phyloP scores from a whole-genome alignment of 192 early-diverging fungal genomes.

The Coemansia sp. region DNA sequence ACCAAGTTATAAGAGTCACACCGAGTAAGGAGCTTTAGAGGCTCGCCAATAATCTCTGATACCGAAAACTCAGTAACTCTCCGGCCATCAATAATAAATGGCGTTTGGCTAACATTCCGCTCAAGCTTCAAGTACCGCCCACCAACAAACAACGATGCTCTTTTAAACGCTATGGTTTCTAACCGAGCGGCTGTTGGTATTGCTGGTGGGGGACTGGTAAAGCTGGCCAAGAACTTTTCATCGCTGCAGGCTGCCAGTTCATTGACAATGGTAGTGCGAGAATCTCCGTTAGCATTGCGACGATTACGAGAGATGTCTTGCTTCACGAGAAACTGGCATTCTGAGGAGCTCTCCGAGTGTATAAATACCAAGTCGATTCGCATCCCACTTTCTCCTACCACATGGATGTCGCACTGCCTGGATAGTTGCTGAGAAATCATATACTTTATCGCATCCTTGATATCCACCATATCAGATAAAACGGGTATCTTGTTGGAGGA shows the following conservation, averaged over 20 bases:
- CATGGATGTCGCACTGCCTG: background rate
- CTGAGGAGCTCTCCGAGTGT: conserved; percentile 19
- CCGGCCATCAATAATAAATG: conserved; percentile 71
- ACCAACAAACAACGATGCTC: conserved; percentile 61
- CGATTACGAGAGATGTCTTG: background rate
- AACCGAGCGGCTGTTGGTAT: conserved; percentile 24
- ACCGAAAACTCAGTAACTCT: conserved; percentile 73
- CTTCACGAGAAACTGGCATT: conserved; percentile 33
- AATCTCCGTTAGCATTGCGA: conserved; percentile 6
- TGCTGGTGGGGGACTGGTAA: conserved; percentile 31
- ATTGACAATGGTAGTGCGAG: conserved; percentile 3
- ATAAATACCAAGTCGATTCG: conserved; percentile 28
- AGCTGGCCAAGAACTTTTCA: conserved; percentile 7
- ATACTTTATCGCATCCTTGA: conserved; percentile 42
- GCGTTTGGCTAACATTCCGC: conserved; percentile 80
- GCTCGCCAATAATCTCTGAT: conserved; percentile 69
- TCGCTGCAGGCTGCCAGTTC: conserved; percentile 24
- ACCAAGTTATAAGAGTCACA: conserved; percentile 75
- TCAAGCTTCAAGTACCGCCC: conserved; percentile 73
- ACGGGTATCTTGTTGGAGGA: background rate
- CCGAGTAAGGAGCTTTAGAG: conserved; percentile 57
- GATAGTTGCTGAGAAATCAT: conserved; percentile 12
- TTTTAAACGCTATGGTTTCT: conserved; percentile 42
- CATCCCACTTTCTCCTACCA: conserved; percentile 23
- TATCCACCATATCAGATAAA: conserved; percentile 4